Conservation (phyloP, 2,329 filamentous ascomycete species). For the Xylariaceae sp. region DNA sequence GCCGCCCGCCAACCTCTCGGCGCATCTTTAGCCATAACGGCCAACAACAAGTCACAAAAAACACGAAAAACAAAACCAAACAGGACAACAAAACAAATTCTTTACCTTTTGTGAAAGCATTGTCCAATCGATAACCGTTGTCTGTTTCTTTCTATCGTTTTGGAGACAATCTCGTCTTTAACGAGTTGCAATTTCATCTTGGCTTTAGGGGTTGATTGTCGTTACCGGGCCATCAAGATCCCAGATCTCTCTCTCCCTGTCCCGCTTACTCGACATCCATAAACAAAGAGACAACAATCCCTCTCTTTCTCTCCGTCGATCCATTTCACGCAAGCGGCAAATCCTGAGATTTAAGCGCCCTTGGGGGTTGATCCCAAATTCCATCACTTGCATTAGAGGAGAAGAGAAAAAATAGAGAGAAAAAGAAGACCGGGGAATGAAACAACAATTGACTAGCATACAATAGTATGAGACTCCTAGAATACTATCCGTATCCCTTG, state of each 20-base stretch:
- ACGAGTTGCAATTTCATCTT: too few species aligned
- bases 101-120: too few species aligned
- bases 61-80: background rate
- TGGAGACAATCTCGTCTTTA: too few species aligned
- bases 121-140: too few species aligned
- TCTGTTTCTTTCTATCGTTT: too few species aligned
- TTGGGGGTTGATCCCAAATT: background rate
- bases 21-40: background rate
- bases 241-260: too few species aligned
- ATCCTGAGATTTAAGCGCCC: background rate
- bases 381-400: background rate
- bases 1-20: constrained; percentile 3
- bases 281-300: too few species aligned
- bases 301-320: too few species aligned
- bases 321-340: background rate
- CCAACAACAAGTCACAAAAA: too few species aligned
- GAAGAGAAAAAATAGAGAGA: background rate
- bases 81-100: background rate
- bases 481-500: background rate
- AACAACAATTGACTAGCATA: background rate
- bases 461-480: background rate
- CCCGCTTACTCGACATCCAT: too few species aligned
- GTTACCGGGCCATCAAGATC: too few species aligned
- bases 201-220: too few species aligned
- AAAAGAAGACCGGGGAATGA: background rate